phyloP scores from a whole-genome alignment of 192 early-diverging fungal species.

The Backusella morwellensis region DNA sequence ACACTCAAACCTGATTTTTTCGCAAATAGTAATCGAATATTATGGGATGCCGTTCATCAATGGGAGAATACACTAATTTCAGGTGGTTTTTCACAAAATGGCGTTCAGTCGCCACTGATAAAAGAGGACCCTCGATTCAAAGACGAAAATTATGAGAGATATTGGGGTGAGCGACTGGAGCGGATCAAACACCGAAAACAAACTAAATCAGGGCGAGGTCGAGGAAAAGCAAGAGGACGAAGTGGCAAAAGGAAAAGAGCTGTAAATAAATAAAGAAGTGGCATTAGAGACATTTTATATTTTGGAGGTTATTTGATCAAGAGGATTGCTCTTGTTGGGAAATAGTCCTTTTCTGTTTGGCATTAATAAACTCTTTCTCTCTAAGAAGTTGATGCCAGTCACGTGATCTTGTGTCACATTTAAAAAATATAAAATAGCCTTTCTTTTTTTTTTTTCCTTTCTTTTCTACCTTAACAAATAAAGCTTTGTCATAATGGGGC shows the following conservation, averaged over 20 bases:
- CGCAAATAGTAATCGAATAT: background rate
- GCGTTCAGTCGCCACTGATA: background rate
- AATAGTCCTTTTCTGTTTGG: too few species aligned
- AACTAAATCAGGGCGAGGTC: background rate
- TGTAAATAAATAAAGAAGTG: too few species aligned
- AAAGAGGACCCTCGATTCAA: background rate
- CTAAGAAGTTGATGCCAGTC: too few species aligned
- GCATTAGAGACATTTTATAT: too few species aligned
- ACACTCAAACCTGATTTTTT: background rate
- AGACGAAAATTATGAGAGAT: background rate
- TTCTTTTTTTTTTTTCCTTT: background rate
- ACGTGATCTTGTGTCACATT: too few species aligned
- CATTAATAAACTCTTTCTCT: too few species aligned
- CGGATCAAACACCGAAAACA: background rate
- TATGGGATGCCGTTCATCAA: background rate
- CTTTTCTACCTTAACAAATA: background rate
- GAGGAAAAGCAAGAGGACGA: background rate
- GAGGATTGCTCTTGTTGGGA: too few species aligned
- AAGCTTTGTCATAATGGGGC: background rate
- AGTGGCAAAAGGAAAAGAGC: too few species aligned
- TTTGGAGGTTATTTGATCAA: too few species aligned
- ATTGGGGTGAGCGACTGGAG: constrained; percentile 7
- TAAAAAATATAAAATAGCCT: background rate
- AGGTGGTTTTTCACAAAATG: background rate
- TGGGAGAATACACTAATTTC: background rate